Percentiles rank a stretch among this genome's conserved stretches.
Evolutionary conservation across 2,329 filamentous ascomycete genomes (phyloP).

Genomic region (Alternaria novae-zelandiae): DNA sequence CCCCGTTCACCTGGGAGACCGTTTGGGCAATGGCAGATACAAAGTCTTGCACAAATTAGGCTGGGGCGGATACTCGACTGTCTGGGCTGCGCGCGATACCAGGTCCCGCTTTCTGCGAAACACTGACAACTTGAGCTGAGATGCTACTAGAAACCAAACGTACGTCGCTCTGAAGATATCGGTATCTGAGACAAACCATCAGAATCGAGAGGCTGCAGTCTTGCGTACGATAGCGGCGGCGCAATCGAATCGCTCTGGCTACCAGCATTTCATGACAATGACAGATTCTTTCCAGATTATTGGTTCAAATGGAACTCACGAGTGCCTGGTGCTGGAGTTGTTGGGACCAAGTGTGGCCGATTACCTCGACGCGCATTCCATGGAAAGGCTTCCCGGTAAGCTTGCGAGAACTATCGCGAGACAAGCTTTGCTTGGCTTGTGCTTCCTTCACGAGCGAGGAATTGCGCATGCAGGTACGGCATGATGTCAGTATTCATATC

Average conservation of each 20-base stretch:
- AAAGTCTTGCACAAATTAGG: slow-evolving; percentile 32
- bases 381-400: slow-evolving; percentile 46
- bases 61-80: slow-evolving; percentile 31
- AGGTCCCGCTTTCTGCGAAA: neutral
- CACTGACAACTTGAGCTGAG: slow-evolving; percentile 1
- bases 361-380: slow-evolving; percentile 41
- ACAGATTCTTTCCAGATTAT: slow-evolving; percentile 48
- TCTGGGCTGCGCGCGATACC: slow-evolving; percentile 27
- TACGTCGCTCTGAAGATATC: slow-evolving; percentile 36
- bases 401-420: slow-evolving; percentile 47
- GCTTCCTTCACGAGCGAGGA: slow-evolving; percentile 23
- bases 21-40: slow-evolving; percentile 26
- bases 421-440: slow-evolving; percentile 26
- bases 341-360: slow-evolving; percentile 51
- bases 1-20: slow-evolving; percentile 24
- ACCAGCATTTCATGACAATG: slow-evolving; percentile 44
- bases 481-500: neutral
- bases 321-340: slow-evolving; percentile 54
- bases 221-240: slow-evolving; percentile 13
- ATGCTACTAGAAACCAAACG: slow-evolving; percentile 4
- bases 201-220: slow-evolving; percentile 20
- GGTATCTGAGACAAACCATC: slow-evolving; percentile 9
- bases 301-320: slow-evolving; percentile 55
- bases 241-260: slow-evolving; percentile 16
- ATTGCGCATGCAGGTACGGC: slow-evolving; percentile 38